Conservation (phyloP, 2,329 filamentous ascomycete genomes). For the Cyanodermella asteris region DNA sequence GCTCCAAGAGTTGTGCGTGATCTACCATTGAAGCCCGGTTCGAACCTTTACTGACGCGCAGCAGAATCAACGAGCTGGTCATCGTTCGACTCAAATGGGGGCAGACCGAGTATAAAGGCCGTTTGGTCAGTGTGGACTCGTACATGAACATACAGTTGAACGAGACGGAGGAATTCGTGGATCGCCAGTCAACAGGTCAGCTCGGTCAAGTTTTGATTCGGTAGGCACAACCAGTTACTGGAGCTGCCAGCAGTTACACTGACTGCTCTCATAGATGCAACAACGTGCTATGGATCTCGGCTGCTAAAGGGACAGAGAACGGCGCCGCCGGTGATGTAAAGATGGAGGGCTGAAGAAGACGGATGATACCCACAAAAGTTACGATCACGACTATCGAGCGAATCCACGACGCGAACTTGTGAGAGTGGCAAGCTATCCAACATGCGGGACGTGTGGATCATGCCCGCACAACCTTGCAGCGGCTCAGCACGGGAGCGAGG, state of each 20-base stretch:
- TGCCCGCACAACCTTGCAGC: too few species aligned
- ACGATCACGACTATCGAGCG: too few species aligned
- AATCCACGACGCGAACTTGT: too few species aligned
- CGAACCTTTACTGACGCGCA: constrained; percentile 7
- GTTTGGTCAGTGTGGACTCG: constrained; percentile 77
- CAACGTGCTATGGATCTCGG: constrained; percentile 84
- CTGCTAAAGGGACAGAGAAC: constrained; percentile 26
- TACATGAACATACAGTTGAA: constrained; percentile 98
- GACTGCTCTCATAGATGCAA: constrained; percentile 50
- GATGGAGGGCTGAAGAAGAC: constrained; percentile 9
- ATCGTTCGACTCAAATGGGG: constrained; percentile 93
- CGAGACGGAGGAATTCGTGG: constrained; percentile 78
- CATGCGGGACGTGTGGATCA: too few species aligned
- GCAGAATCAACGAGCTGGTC: constrained; percentile 74
- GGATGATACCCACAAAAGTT: too few species aligned
- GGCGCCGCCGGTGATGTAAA: constrained; percentile 23
- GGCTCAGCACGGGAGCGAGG: too few species aligned
- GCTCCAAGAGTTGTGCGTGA: constrained; percentile 67
- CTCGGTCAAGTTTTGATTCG: constrained; percentile 84
- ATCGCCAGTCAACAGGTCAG: constrained; percentile 62
- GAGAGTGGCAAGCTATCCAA: too few species aligned
- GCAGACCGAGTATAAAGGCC: constrained; percentile 90
- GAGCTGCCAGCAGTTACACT: too few species aligned
- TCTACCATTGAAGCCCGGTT: constrained; percentile 2
- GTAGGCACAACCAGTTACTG: too few species aligned